Conservation (phyloP, 2,329 filamentous ascomycete genomes). For the Epichloe bromicola region DNA sequence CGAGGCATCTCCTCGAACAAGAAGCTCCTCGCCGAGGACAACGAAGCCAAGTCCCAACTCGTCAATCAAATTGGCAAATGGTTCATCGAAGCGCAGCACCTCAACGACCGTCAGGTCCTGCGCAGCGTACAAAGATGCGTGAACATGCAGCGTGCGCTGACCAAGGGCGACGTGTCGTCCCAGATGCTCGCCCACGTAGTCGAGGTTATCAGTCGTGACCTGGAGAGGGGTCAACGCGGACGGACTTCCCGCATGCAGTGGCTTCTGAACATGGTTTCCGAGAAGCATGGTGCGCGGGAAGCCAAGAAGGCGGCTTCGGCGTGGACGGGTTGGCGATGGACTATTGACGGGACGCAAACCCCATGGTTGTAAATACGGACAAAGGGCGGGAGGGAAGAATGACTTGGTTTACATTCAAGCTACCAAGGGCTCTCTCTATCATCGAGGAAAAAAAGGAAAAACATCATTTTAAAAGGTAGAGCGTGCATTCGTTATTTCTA, state of each 20-base stretch:
- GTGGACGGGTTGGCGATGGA: conserved; percentile 14
- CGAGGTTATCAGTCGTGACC: conserved; percentile 18
- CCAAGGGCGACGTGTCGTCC: conserved; percentile 12
- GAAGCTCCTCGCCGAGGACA: conserved; percentile 2
- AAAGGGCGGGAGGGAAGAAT: too few species aligned
- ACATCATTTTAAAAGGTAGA: background rate
- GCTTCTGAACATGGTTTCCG: conserved; percentile 15
- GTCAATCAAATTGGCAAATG: conserved; percentile 18
- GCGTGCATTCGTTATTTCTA: background rate
- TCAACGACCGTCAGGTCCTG: conserved; percentile 18
- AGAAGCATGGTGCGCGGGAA: conserved; percentile 9
- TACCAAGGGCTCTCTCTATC: too few species aligned
- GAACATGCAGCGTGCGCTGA: conserved; percentile 12
- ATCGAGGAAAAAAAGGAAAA: too few species aligned
- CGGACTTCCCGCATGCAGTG: conserved; percentile 18
- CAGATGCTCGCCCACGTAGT: conserved; percentile 16
- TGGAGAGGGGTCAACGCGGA: conserved; percentile 20
- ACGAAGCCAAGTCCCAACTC: conserved; percentile 14
- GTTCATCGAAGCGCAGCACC: conserved; percentile 16
- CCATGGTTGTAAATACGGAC: background rate
- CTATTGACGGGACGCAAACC: conserved; percentile 3
- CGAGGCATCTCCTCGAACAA: background rate
- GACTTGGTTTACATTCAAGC: too few species aligned
- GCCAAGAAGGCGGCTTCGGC: conserved; percentile 8
- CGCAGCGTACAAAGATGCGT: conserved; percentile 18